A percentile compares a stretch with the other conserved stretches of the same genome.
These are phyloP conservation scores for Aspergillus sp. DNA, from an alignment of 2,329 filamentous ascomycete species.

Conservation along the genomic window DNA sequence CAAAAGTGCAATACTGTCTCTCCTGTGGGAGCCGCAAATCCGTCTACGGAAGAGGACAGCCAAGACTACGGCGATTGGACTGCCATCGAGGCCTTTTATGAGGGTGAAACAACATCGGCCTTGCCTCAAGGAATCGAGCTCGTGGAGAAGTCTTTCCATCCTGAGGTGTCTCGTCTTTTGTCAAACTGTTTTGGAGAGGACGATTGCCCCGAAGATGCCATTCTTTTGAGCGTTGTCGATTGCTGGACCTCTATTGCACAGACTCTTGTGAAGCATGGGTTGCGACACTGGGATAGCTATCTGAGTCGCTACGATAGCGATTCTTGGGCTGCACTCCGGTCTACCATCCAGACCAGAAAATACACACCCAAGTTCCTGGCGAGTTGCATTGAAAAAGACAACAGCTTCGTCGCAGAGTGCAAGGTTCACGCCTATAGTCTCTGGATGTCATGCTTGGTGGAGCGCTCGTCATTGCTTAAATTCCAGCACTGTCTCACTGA, in stretches of 20 bases:
- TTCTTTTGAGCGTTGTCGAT: slow-evolving; percentile 53
- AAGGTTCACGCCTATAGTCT: slow-evolving; percentile 48
- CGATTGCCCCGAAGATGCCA: slow-evolving; percentile 49
- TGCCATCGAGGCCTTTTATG: slow-evolving; percentile 49
- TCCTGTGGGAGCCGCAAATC: slow-evolving; percentile 15
- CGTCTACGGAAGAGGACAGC: slow-evolving; percentile 55
- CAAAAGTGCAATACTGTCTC: slow-evolving; percentile 26
- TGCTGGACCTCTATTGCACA: slow-evolving; percentile 53
- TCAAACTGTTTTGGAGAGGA: slow-evolving; percentile 64
- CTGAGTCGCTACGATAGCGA: slow-evolving; percentile 53
- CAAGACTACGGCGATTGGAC: slow-evolving; percentile 63
- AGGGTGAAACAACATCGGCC: slow-evolving; percentile 24
- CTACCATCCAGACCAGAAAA: slow-evolving; percentile 47
- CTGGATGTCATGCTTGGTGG: slow-evolving; percentile 56
- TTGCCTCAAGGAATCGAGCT: slow-evolving; percentile 24
- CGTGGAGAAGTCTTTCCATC: slow-evolving; percentile 45
- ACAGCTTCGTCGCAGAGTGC: slow-evolving; percentile 43
- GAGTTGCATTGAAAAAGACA: slow-evolving; percentile 43
- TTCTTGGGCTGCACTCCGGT: slow-evolving; percentile 47
- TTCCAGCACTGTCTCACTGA: slow-evolving; percentile 58
- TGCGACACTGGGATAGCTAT: slow-evolving; percentile 56
- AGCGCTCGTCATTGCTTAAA: slow-evolving; percentile 59
- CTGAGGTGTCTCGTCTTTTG: slow-evolving; percentile 52
- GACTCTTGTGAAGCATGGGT: slow-evolving; percentile 44
- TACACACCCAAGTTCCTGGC: slow-evolving; percentile 47